These are phyloP conservation scores for Puya raimondii DNA, from an alignment of 176 grass and related monocot genomes.

Conservation along the genomic window DNA sequence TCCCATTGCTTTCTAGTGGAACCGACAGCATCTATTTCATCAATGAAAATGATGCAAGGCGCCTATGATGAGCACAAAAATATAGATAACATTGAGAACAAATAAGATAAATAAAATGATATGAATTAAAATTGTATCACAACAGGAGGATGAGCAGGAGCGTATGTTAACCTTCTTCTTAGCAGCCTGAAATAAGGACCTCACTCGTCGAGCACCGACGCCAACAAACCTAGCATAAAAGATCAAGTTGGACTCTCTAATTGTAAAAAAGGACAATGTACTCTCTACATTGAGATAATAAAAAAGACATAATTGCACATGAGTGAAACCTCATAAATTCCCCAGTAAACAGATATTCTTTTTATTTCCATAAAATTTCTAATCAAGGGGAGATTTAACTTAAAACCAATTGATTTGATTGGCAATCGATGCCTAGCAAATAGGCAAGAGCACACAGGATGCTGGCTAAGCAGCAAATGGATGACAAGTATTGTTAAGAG, in stretches of 20 bases:
- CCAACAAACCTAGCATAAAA: constrained; percentile 87
- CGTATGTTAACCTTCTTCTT: constrained; percentile 69
- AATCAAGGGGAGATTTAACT: no score
- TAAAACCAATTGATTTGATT: no score
- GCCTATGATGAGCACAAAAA: constrained; percentile 38
- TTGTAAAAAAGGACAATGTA: constrained; percentile 1
- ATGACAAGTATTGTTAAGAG: no score
- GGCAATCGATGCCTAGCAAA: no score
- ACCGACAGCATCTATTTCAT: constrained; percentile 99
- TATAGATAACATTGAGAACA: not conserved
- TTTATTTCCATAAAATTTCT: no score
- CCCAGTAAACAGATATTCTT: no score
- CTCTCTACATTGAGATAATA: not conserved
- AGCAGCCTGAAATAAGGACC: constrained; percentile 94
- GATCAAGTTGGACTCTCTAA: not conserved
- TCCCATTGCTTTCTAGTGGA: constrained; percentile 99
- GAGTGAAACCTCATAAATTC: not conserved
- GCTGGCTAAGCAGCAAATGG: no score
- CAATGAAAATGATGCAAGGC: constrained; percentile 99
- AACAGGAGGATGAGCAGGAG: not conserved
- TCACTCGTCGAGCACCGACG: constrained; percentile 91
- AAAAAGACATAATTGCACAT: not conserved
- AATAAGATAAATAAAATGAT: not conserved
- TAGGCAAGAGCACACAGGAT: no score
- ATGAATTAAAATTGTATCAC: not conserved